Evolutionary conservation across 192 early-diverging fungal genomes (phyloP).

Genomic region (Coemansia sp.): DNA sequence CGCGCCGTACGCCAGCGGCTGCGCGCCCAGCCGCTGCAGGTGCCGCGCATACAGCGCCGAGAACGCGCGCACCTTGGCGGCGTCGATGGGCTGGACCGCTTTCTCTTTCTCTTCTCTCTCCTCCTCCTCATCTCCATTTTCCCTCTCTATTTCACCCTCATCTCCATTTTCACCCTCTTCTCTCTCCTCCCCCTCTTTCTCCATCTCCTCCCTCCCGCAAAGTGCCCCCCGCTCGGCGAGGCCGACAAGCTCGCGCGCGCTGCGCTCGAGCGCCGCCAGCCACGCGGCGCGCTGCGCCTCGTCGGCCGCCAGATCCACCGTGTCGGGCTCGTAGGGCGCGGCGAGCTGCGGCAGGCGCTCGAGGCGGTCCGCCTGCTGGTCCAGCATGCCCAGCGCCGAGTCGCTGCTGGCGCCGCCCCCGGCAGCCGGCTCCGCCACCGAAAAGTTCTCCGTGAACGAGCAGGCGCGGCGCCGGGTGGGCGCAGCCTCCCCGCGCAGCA

Average conservation of each 20-base stretch:
- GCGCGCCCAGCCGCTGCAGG: conserved; percentile 61
- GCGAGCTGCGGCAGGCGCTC: conserved; percentile 65
- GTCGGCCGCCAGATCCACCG: conserved; percentile 60
- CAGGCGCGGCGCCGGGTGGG: conserved; percentile 20
- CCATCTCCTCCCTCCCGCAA: conserved; percentile 15
- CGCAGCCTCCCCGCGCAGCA: conserved; percentile 4
- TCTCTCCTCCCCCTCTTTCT: no score
- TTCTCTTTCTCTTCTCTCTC: no score
- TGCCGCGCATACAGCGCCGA: conserved; percentile 71
- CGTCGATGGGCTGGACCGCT: no score
- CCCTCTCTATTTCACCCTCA: no score
- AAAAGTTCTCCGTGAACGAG: conserved; percentile 90
- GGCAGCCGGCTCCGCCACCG: conserved; percentile 62
- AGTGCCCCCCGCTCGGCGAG: conserved; percentile 59
- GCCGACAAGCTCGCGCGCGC: conserved; percentile 64
- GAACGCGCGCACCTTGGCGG: conserved; percentile 59
- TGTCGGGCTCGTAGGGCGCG: conserved; percentile 70
- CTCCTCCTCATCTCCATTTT: no score
- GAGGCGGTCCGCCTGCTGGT: conserved; percentile 59
- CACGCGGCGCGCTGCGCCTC: conserved; percentile 69
- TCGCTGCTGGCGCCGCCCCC: conserved; percentile 48
- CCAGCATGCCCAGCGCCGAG: conserved; percentile 67
- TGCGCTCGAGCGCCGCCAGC: conserved; percentile 73
- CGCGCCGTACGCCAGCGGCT: conserved; percentile 75
- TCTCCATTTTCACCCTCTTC: no score